Conservation (phyloP, 352 stramenopile species). For the Detonula confervacea region DNA sequence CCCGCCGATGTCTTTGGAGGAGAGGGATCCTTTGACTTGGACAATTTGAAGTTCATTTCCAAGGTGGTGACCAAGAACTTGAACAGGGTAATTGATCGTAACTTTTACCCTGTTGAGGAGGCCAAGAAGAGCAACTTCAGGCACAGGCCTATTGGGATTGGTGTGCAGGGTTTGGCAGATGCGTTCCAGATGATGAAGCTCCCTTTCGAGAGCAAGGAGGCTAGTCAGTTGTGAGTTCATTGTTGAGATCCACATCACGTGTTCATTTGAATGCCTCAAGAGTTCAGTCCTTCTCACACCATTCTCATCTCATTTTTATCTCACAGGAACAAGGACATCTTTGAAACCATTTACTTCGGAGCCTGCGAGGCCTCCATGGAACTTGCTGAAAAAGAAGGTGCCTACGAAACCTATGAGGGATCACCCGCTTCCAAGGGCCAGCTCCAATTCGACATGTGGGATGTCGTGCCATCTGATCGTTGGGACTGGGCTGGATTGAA, state of each 20-base stretch:
- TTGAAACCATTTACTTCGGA: slow-evolving; percentile 99
- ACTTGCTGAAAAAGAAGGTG: slow-evolving; percentile 91
- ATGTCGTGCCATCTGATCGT: slow-evolving; percentile 90
- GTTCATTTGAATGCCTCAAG: too few species aligned
- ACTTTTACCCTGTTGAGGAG: slow-evolving; percentile 97
- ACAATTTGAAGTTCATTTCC: slow-evolving; percentile 93
- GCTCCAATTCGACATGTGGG: slow-evolving; percentile 99
- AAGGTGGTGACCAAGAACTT: slow-evolving; percentile 98
- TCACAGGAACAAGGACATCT: slow-evolving; percentile 96
- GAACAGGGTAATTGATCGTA: slow-evolving; percentile 99
- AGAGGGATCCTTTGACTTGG: slow-evolving; percentile 91
- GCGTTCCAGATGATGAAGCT: slow-evolving; percentile 96
- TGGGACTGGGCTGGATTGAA: slow-evolving; percentile 97
- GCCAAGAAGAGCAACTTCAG: slow-evolving; percentile 92
- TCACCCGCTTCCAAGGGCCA: slow-evolving; percentile 95
- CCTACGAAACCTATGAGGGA: slow-evolving; percentile 96
- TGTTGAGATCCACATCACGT: too few species aligned
- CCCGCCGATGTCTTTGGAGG: slow-evolving; percentile 60
- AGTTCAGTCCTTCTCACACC: background rate
- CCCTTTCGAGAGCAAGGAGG: slow-evolving; percentile 94
- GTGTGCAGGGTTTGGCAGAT: slow-evolving; percentile 97
- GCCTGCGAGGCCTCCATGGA: slow-evolving; percentile 96
- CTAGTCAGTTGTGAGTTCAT: slow-evolving; percentile 85
- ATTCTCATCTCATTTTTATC: background rate
- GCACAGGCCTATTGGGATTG: slow-evolving; percentile 98